phyloP scores from a whole-genome alignment of 2,329 filamentous ascomycete genomes.

The Capronia coronata region DNA sequence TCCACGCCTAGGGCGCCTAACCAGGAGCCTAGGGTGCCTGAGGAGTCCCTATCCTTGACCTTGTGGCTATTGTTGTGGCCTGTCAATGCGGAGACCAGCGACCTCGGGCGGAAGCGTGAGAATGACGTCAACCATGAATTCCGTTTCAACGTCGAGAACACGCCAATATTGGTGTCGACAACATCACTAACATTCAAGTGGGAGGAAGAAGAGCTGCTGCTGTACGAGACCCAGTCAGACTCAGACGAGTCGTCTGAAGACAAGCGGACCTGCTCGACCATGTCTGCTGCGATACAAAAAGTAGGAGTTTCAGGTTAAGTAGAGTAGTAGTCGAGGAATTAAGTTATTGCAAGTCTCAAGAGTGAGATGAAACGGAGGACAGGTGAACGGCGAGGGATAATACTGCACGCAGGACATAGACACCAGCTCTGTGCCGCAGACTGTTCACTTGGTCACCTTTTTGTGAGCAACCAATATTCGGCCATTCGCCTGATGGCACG shows the following conservation, averaged over 20 bases:
- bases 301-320: no score
- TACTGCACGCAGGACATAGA: no score
- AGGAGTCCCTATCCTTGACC: neutral
- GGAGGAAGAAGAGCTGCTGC: slow-evolving; percentile 10
- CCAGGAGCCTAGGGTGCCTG: no score
- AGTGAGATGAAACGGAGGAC: neutral
- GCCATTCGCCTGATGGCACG: no score
- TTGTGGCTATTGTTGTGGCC: neutral
- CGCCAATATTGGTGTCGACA: neutral
- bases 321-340: neutral
- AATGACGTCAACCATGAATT: slow-evolving; percentile 19
- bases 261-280: no score
- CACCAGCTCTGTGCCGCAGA: neutral
- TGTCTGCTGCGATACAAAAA: no score
- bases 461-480: neutral
- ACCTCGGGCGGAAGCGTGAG: slow-evolving; percentile 5
- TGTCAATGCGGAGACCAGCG: slow-evolving; percentile 1
- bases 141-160: slow-evolving; percentile 11
- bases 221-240: slow-evolving; percentile 21
- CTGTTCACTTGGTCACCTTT: neutral
- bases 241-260: slow-evolving; percentile 14
- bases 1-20: neutral
- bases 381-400: neutral
- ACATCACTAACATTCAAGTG: neutral
- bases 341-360: neutral